Evolutionary conservation across 2,329 filamentous ascomycete species (phyloP).

Genomic region (Stachybotrys echinatus): DNA sequence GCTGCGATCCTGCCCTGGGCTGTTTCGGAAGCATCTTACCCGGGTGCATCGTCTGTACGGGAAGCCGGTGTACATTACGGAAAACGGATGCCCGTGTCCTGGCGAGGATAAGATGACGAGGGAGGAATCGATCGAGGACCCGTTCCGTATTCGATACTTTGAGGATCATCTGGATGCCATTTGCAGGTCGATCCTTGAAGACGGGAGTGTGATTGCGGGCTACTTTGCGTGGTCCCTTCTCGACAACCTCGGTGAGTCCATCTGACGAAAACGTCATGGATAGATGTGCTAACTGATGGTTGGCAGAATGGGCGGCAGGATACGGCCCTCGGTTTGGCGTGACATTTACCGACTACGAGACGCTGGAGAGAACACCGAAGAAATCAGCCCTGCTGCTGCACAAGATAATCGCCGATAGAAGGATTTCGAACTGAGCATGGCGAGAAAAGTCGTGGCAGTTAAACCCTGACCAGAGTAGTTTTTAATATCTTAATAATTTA

Average conservation of each 20-base stretch:
- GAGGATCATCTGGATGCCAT: constrained; percentile 31
- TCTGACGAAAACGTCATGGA: not conserved
- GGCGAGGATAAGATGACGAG: constrained; percentile 26
- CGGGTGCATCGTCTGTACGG: constrained; percentile 17
- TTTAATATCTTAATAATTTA: no score
- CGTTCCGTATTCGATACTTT: constrained; percentile 30
- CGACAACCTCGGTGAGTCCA: not conserved
- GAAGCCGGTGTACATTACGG: constrained; percentile 21
- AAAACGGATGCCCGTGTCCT: constrained; percentile 30
- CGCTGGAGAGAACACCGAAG: constrained; percentile 1
- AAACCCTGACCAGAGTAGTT: no score
- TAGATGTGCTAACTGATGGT: not conserved
- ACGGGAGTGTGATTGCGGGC: not conserved
- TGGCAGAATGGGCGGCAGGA: not conserved
- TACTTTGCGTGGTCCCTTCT: not conserved
- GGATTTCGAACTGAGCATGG: not conserved
- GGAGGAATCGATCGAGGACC: constrained; percentile 28
- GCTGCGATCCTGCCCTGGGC: constrained; percentile 19
- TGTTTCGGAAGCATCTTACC: constrained; percentile 19
- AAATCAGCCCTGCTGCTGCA: not conserved
- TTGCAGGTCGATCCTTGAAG: constrained; percentile 13
- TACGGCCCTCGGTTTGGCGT: not conserved
- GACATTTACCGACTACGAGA: not conserved
- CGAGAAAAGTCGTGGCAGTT: no score
- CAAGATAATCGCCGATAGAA: not conserved